These are phyloP conservation scores for Bipolaris oryzae DNA, from an alignment of 2,329 filamentous ascomycete species.

Conservation along the genomic window DNA sequence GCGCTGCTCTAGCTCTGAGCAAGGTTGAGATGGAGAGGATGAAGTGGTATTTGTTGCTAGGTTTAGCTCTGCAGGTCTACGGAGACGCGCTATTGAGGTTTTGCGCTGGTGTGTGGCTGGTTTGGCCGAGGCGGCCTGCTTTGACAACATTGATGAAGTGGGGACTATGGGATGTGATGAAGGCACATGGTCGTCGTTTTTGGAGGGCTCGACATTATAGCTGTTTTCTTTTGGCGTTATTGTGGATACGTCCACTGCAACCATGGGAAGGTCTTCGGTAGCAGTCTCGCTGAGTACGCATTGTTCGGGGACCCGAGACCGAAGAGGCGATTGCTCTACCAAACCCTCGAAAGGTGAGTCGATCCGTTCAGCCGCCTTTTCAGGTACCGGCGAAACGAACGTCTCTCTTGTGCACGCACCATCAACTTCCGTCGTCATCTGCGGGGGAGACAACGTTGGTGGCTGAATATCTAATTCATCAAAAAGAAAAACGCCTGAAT, in stretches of 20 bases:
- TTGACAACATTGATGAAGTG: slow-evolving; percentile 20
- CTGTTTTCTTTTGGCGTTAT: slow-evolving; percentile 23
- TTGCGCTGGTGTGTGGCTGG: slow-evolving; percentile 15
- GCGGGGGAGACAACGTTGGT: no score
- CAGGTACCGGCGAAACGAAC: not conserved
- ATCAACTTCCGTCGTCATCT: not conserved
- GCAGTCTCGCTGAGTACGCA: not conserved
- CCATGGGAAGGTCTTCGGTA: not conserved
- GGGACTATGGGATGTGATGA: slow-evolving; percentile 18
- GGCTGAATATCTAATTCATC: slow-evolving; percentile 12
- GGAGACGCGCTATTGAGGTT: slow-evolving; percentile 23
- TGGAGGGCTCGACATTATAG: slow-evolving; percentile 34
- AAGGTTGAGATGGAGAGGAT: slow-evolving; percentile 23
- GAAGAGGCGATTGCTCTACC: not conserved
- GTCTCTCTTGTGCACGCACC: not conserved
- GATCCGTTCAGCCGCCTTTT: not conserved
- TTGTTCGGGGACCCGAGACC: not conserved
- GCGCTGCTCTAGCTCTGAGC: slow-evolving; percentile 41
- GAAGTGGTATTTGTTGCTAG: slow-evolving; percentile 21
- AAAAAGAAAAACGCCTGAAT: slow-evolving; percentile 27
- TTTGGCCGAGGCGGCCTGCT: slow-evolving; percentile 9
- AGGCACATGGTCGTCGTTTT: slow-evolving; percentile 17
- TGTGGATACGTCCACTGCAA: not conserved
- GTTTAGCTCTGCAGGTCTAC: slow-evolving; percentile 40
- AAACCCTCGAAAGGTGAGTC: not conserved